Evolutionary conservation across 75 land plant genomes (phyloP), one percentile per base, ranked within the genome.

Genomic region (Selaginella moellendorffii): DNA sequence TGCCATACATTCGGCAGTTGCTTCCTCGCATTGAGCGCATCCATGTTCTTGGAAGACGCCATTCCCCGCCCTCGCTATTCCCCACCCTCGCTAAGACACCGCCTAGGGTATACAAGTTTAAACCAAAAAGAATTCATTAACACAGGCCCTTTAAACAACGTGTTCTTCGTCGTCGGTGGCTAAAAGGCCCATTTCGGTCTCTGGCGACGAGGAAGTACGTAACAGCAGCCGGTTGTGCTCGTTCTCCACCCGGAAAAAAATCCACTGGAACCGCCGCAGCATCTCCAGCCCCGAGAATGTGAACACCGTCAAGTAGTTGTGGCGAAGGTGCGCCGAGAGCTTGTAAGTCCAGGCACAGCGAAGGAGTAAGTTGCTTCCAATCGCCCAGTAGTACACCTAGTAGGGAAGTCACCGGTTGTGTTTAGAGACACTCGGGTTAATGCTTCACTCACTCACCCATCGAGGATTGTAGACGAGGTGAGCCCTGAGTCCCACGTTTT

Each of bases 331-430:
- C 28, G 98, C 90, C 2, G 98, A 93, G 27, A 93, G 76, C 79
- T 93, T 93, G 77, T 93, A 93, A 2, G 98, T 88, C 96, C 98
- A 93, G 30, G 98, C 83, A 72, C 96, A 86, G 10, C 98, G 77
- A 36, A 93, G 70, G 29, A 85, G 67, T 52, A 93, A 66, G 67
- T 85, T 93, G 81, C 98, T 93, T 52, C 79, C 80, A 27, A 93
- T 72, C 12, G 83, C 96, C 97, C 96, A 88, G 63, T 85, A 80
- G 62, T 77, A 88, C 2, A 88, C 87, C 96, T 88, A 84, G n/a
- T n/a, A n/a, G n/a, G n/a, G n/a, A n/a, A n/a, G n/a, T n/a, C n/a
- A n/a, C n/a, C n/a, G n/a, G n/a, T n/a, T n/a, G n/a, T n/a, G n/a
- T n/a, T n/a, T n/a, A n/a, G n/a, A n/a, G n/a, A n/a, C n/a, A n/a